phyloP scores from a whole-genome alignment of 495 filamentous ascomycete species.

The Trichocladium uniseriatum region DNA sequence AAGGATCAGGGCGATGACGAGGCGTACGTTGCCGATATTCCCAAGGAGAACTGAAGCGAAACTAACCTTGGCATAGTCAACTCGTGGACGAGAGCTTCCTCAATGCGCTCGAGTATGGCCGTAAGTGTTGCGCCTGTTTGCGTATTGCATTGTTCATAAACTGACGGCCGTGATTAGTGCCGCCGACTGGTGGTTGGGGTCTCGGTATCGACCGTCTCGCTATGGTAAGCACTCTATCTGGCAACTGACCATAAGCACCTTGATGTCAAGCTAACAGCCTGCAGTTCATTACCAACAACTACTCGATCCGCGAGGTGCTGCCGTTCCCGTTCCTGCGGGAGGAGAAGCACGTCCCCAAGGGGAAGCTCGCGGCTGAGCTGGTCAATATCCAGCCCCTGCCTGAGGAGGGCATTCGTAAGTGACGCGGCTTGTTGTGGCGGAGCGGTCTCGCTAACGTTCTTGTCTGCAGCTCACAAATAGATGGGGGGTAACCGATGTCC shows the following conservation, averaged over 20 bases:
- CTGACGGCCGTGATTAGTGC: slow-evolving; percentile 49
- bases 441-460: slow-evolving; percentile 7
- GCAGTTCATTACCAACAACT: slow-evolving; percentile 82
- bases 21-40: slow-evolving; percentile 34
- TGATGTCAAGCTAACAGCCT: neutral
- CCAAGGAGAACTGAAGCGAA: neutral
- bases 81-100: slow-evolving; percentile 92
- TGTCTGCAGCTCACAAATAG: slow-evolving; percentile 23
- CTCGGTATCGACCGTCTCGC: slow-evolving; percentile 94
- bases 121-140: slow-evolving; percentile 3
- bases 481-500: neutral
- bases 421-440: neutral
- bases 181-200: slow-evolving; percentile 93
- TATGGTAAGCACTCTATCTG: slow-evolving; percentile 42
- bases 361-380: slow-evolving; percentile 56
- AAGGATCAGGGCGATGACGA: slow-evolving; percentile 97
- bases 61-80: slow-evolving; percentile 38
- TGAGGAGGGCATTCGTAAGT: slow-evolving; percentile 63
- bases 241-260: neutral
- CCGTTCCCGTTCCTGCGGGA: slow-evolving; percentile 66
- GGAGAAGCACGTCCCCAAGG: slow-evolving; percentile 31
- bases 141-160: slow-evolving; percentile 10
- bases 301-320: slow-evolving; percentile 89
- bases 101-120: slow-evolving; percentile 56
- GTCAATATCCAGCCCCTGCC: slow-evolving; percentile 53